phyloP scores from a whole-genome alignment of 495 filamentous ascomycete species.

The Parmelia sp. region DNA sequence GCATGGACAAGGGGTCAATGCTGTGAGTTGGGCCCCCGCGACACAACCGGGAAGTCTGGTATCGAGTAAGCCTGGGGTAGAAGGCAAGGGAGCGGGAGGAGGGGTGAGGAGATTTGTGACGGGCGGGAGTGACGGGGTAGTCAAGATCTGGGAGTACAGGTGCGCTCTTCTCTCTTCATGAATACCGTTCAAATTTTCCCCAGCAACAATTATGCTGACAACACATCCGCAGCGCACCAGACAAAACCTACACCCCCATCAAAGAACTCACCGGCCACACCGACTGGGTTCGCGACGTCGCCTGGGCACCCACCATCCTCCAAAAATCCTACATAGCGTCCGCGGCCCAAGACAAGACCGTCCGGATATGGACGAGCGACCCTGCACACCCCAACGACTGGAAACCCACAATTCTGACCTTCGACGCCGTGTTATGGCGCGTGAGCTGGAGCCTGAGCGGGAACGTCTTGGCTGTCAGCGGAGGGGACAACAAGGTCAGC shows the following conservation, averaged over 20 bases:
- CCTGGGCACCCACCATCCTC: conserved; percentile 89
- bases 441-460: conserved; percentile 98
- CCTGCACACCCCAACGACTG: conserved; percentile 59
- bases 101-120: conserved; percentile 75
- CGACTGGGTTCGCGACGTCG: conserved; percentile 97
- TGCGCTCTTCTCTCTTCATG: conserved; percentile 29
- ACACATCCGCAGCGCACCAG: conserved; percentile 39
- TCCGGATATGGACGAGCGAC: conserved; percentile 89
- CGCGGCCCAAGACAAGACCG: conserved; percentile 92
- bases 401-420: conserved; percentile 73
- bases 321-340: conserved; percentile 93
- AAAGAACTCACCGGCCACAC: conserved; percentile 65
- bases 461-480: conserved; percentile 89
- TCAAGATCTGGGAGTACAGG: conserved; percentile 82
- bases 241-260: conserved; percentile 50
- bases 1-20: conserved; percentile 88
- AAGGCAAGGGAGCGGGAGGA: conserved; percentile 37
- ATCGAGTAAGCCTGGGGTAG: conserved; percentile 48
- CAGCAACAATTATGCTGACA: neutral
- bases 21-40: conserved; percentile 88
- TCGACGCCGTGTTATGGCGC: conserved; percentile 87
- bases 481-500: conserved; percentile 94
- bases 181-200: neutral
- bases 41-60: conserved; percentile 73
- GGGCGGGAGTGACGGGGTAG: conserved; percentile 82